A percentile compares a stretch with the other conserved stretches of the same genome.
phyloP scores from a whole-genome alignment of 371 early-diverging fungal genomes.

The Mortierella sp. region DNA sequence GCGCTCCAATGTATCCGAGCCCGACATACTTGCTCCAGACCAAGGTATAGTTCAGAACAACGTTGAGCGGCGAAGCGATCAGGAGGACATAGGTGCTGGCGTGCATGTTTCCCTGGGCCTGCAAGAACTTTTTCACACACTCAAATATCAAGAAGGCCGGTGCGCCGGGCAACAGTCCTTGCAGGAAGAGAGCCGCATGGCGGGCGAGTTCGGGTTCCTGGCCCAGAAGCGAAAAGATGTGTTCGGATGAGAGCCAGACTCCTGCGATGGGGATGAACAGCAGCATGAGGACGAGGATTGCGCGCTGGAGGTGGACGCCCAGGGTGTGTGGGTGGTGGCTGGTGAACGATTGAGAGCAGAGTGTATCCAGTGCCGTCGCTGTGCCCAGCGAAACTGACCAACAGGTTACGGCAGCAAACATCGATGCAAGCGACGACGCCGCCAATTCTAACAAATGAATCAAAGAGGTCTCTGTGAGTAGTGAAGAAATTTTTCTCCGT shows the following conservation, averaged over 20 bases:
- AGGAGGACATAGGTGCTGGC: slow-evolving; percentile 81
- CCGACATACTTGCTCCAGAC: slow-evolving; percentile 76
- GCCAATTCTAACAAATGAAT: slow-evolving; percentile 74
- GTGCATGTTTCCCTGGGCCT: slow-evolving; percentile 88
- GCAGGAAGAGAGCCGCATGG: slow-evolving; percentile 72
- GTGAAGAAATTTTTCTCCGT: background rate
- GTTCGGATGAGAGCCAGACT: slow-evolving; percentile 80
- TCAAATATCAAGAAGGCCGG: slow-evolving; percentile 85
- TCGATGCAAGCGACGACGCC: slow-evolving; percentile 80
- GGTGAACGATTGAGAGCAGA: slow-evolving; percentile 91
- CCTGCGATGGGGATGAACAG: slow-evolving; percentile 79
- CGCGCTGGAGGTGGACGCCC: slow-evolving; percentile 88
- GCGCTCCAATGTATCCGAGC: slow-evolving; percentile 88
- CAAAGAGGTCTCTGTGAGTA: no score
- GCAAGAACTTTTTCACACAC: slow-evolving; percentile 83
- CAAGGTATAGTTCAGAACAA: slow-evolving; percentile 79
- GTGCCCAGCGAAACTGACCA: slow-evolving; percentile 84
- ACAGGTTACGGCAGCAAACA: slow-evolving; percentile 89
- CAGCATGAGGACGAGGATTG: slow-evolving; percentile 75
- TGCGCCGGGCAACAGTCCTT: slow-evolving; percentile 77
- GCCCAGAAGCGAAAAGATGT: slow-evolving; percentile 63
- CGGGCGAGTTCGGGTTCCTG: slow-evolving; percentile 69
- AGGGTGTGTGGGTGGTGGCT: slow-evolving; percentile 75
- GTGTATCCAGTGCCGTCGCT: slow-evolving; percentile 88
- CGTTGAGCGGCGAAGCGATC: slow-evolving; percentile 81